These are phyloP conservation scores for Solanum sejunctum DNA, from an alignment of 257 asterid genomes.

Conservation along the genomic window DNA sequence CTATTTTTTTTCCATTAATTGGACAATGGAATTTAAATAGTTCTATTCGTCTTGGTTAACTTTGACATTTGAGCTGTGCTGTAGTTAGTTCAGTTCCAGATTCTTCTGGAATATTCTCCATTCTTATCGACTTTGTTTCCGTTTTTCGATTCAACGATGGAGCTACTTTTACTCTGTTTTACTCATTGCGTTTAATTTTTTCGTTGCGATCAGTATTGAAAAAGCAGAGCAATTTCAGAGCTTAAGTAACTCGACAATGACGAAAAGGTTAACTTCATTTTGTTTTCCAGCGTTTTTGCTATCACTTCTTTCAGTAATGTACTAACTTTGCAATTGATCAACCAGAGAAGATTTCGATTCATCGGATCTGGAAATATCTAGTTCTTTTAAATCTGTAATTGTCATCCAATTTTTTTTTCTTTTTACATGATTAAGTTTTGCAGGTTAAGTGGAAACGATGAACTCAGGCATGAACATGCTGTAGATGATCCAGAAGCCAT, in stretches of 20 bases:
- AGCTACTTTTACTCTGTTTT: background rate
- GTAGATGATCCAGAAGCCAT: constrained; percentile 68
- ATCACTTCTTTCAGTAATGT: background rate
- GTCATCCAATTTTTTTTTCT: background rate
- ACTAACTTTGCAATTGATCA: background rate
- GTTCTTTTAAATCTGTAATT: background rate
- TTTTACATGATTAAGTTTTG: background rate
- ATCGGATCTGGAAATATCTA: constrained; percentile 13
- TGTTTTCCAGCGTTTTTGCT: background rate
- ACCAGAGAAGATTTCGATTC: background rate
- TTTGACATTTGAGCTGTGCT: background rate
- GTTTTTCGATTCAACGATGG: background rate
- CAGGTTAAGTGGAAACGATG: constrained; percentile 27
- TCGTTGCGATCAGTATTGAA: constrained; percentile 8
- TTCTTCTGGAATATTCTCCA: background rate
- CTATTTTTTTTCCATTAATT: background rate
- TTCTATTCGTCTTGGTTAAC: background rate
- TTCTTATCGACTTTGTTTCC: background rate
- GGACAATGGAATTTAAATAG: background rate
- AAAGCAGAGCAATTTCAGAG: constrained; percentile 19
- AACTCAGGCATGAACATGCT: constrained; percentile 31
- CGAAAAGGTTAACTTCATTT: constrained; percentile 24
- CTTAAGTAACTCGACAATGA: constrained; percentile 35
- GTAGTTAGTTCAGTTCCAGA: background rate
- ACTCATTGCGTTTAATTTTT: background rate